Conservation (phyloP, 2,329 filamentous ascomycete species). For the Zymoseptoria crescenta region DNA sequence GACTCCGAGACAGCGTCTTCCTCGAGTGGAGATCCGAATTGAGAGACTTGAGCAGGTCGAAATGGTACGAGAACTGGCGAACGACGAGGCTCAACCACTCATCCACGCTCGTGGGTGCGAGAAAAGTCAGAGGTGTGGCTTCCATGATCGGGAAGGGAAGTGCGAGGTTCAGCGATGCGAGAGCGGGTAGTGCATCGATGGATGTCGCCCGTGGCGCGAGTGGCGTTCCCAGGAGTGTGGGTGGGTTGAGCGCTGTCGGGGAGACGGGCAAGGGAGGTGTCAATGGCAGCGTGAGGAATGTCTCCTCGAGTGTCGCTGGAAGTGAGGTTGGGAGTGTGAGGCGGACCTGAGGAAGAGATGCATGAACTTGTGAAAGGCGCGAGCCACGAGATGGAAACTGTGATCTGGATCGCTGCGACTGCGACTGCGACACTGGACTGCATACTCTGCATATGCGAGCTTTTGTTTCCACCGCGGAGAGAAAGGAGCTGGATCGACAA, state of each 20-base stretch:
- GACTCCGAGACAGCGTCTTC: conserved; percentile 86
- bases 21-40: conserved; percentile 87
- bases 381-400: no score
- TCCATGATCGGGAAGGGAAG: neutral
- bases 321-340: conserved; percentile 4
- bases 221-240: conserved; percentile 14
- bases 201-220: neutral
- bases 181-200: neutral
- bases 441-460: no score
- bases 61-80: conserved; percentile 96
- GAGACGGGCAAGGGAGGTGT: neutral
- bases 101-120: neutral
- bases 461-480: no score
- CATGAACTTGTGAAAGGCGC: neutral
- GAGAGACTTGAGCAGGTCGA: conserved; percentile 78
- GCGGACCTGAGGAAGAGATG: neutral
- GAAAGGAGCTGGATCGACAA: neutral
- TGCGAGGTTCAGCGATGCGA: neutral
- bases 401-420: neutral
- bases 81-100: conserved; percentile 45
- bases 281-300: neutral
- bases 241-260: neutral
- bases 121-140: neutral
- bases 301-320: neutral
- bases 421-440: no score